A percentile compares a stretch with the other conserved stretches of the same genome.
phyloP scores from a whole-genome alignment of 768 basidiomycete genomes.

The Tricholoma terreum region DNA sequence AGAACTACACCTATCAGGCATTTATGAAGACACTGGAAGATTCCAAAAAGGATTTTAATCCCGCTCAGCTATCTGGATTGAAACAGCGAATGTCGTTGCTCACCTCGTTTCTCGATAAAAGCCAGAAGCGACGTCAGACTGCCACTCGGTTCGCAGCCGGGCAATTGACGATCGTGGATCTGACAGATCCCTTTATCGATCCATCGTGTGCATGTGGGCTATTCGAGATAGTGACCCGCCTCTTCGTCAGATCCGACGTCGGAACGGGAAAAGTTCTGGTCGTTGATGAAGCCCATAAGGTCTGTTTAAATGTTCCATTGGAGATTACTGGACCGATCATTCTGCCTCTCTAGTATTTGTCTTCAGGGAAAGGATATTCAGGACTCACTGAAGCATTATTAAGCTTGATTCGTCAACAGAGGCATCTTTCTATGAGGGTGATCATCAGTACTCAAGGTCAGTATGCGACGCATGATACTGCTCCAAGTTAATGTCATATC shows the following conservation, averaged over 20 bases:
- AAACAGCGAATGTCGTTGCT: constrained; percentile 64
- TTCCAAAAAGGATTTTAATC: constrained; percentile 52
- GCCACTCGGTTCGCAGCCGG: constrained; percentile 48
- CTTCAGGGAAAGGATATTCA: constrained; percentile 38
- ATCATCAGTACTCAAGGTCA: constrained; percentile 74
- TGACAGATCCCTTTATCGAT: constrained; percentile 75
- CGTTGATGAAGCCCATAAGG: constrained; percentile 77
- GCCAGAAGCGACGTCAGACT: constrained; percentile 2
- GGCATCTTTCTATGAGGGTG: constrained; percentile 69
- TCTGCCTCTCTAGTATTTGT: constrained; percentile 50
- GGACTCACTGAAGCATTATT: constrained; percentile 59
- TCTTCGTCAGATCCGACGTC: constrained; percentile 61
- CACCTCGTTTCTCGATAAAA: constrained; percentile 50
- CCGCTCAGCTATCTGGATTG: constrained; percentile 50
- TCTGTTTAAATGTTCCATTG: constrained; percentile 18
- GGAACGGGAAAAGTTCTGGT: constrained; percentile 66
- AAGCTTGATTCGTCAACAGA: constrained; percentile 62
- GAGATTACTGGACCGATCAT: background rate
- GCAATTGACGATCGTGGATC: constrained; percentile 63
- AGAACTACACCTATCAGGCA: constrained; percentile 47
- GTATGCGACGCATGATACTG: constrained; percentile 2
- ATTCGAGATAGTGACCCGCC: constrained; percentile 64
- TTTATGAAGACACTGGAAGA: constrained; percentile 47
- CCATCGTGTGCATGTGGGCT: constrained; percentile 61
- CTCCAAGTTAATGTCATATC: constrained; percentile 1